Base-by-base conservation (phyloP, 164 flowering plant species). In the Tetrastigma voinierianum region DNA sequence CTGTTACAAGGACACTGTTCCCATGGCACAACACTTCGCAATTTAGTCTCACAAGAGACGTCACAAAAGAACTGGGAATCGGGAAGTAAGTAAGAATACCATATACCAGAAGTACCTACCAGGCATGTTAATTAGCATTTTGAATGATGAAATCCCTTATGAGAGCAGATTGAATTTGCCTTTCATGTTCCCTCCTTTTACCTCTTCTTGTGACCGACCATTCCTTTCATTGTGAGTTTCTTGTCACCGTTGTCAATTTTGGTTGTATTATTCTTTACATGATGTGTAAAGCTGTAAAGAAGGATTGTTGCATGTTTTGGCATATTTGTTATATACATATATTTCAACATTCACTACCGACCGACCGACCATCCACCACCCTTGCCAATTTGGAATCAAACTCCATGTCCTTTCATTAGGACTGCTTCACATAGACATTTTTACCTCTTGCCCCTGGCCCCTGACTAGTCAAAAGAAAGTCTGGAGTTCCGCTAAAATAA, bases 21-120 rank as follows among this genome's bases (percentile, higher is more conserved):
- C 97, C 97, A 53, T 95, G 98, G 98, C 94, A 91, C 51, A 90
- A 90, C 72, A 83, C 97, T 2, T 46, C 82, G 70, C 98, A 91
- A 59, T 81, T 91, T 68, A 94, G 87, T 78, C 77, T 95, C 40
- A 91, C 87, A 48, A 82, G 80, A 76, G 98, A 91, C 72, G 78
- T 95, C 52, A 25, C 87, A 9, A 86, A 87, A 76, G 92, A 90
- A 75, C 82, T 95, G 60, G 96, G 96, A 61, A 81, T 81, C 57
- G 85, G 80, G 20, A 89, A 89, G 76, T 89, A 89, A 89, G 76
- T 89, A 75, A 81, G 52, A 52, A 51, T 48, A n/a, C 61, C 7
- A 15, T 51, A 52, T 12, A n/a, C 55, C 44, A 58, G 16, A 43
- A 40, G 24, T 53, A 18, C 15, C 11, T 53, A 18, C 15, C 11